Base-by-base conservation (phyloP, 2,329 filamentous ascomycete species). In the Pestalotiopsis sp. region DNA sequence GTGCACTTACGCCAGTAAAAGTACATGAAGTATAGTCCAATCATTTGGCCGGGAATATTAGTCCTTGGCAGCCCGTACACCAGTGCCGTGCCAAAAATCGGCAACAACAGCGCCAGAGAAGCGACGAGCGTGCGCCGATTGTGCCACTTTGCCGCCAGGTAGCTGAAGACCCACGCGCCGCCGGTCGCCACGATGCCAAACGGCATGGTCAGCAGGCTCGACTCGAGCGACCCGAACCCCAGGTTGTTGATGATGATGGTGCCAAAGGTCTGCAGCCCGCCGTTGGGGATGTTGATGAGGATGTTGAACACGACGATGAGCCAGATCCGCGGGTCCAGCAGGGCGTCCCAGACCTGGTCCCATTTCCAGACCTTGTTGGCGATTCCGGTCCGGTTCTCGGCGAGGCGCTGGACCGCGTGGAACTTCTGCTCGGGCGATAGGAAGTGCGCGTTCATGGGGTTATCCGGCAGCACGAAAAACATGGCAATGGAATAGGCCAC, bases 11-110 rank as follows among this genome's bases (percentile, higher is more conserved):
- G 73, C 75, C 74, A 82, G 63, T 82, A 82, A 56, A 80, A 81
- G 71, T 82, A 81, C 59, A 80, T 77, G 57, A 81, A 72, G 64
- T 82, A 82, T 12, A 83, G 71, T 2, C 81, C 80, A 25, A 80
- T 73, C 76, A 82, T 79, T 59, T 82, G 81, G 0, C 76, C 78
- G 1, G 74, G 76, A n/a, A 80, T 70, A 52, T 82, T 79, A 6
- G 70, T 78, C 23, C 67, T 66, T 17, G 73, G 71, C 7, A 72
- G 20, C 20, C 71, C 72, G 39, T 74, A 74, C 2, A 74, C 72
- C 56, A 75, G 59, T 14, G 72, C 70, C 1, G 73, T 74, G 7
- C 73, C 73, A 17, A 75, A 66, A 4, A 74, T 73, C 3, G 73
- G 73, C 13, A 75, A 65, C 39, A 74, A 27, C 27, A 74, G 67